Evolutionary conservation across 441 rosid genomes (phyloP), one percentile per base, ranked within the genome.

Genomic region (Mallotus repandus): DNA sequence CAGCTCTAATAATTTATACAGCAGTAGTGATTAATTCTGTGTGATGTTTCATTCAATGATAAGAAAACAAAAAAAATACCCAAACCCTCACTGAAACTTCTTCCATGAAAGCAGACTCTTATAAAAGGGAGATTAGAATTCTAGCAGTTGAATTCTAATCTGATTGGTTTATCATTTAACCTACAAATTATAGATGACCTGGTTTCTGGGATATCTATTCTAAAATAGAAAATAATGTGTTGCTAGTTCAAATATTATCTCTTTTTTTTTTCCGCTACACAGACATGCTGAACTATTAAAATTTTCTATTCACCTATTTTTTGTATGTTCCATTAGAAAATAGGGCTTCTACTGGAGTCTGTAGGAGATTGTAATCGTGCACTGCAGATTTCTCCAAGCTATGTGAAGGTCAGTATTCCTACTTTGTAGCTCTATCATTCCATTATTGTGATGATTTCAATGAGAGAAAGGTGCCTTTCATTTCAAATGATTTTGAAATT

Each of bases 311-410:
- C 11, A 18, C 21, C 25, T 63, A 4, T 9, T 57, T 0, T 66
- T 69, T 71, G 0, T 78, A 29, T 83, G 54, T 81, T 72, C 55
- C 56, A 55, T 57, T 78, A 94, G 91, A 92, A 85, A 84, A 74
- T 85, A 32, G 93, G 86, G 13, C 81, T 80, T 48, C 59, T 80
- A 14, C 63, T 62, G 77, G 96, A 94, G 86, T 83, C 93, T 78
- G 66, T 86, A 43, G 85, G 88, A 69, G 97, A 91, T 71, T 91
- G 96, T 76, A 87, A 84, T 67, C 88, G 97, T 14, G 95, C 96
- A 72, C 83, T 94, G 68, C 86, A 82, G 54, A 85, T 92, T 73
- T 88, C 83, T 77, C 88, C 93, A 73, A 68, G 63, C 65, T 94
- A 90, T 82, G 77, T 90, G 19, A 94, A 93, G 98, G 98, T 91